Percentiles rank a stretch among this genome's conserved stretches.
These are phyloP conservation scores for Aeminium ludgeri DNA, from an alignment of 495 filamentous ascomycete genomes.

Conservation along the genomic window DNA sequence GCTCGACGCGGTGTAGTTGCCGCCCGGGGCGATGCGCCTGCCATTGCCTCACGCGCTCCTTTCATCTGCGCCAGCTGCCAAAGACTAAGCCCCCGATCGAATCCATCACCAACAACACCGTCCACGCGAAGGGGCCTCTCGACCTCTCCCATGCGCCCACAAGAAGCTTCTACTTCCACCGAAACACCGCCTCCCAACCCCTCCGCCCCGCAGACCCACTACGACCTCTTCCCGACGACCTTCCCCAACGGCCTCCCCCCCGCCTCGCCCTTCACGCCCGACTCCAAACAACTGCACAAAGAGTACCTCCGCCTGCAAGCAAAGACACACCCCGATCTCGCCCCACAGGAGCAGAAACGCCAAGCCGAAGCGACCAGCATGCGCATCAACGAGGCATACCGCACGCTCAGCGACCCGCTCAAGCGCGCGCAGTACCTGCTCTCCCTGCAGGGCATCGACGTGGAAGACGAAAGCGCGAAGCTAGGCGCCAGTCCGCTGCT, in stretches of 20 bases:
- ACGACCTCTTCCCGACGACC: conserved; percentile 74
- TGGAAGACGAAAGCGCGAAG: conserved; percentile 52
- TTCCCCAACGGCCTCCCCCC: conserved; percentile 73
- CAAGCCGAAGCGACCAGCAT: conserved; percentile 57
- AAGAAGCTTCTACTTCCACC: conserved; percentile 2
- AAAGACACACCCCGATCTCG: conserved; percentile 67
- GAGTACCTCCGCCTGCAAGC: conserved; percentile 80
- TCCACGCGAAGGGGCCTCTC: not conserved
- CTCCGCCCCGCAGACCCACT: conserved; percentile 35
- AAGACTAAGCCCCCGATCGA: not conserved
- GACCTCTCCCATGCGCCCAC: not conserved
- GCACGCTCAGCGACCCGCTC: conserved; percentile 59
- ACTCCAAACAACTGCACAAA: conserved; percentile 45
- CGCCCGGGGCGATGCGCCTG: not conserved
- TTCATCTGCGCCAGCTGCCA: conserved; percentile 2
- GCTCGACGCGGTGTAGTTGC: not conserved
- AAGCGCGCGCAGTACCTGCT: conserved; percentile 73
- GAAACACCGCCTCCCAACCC: not conserved
- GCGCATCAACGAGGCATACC: conserved; percentile 77
- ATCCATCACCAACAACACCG: not conserved
- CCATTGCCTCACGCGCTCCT: not conserved
- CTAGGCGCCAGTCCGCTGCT: conserved; percentile 57
- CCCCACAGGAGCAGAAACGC: conserved; percentile 37
- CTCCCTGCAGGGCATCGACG: conserved; percentile 50
- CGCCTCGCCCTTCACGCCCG: conserved; percentile 53